phyloP scores from a whole-genome alignment of 371 early-diverging fungal genomes.

The Mucor saturninus region DNA sequence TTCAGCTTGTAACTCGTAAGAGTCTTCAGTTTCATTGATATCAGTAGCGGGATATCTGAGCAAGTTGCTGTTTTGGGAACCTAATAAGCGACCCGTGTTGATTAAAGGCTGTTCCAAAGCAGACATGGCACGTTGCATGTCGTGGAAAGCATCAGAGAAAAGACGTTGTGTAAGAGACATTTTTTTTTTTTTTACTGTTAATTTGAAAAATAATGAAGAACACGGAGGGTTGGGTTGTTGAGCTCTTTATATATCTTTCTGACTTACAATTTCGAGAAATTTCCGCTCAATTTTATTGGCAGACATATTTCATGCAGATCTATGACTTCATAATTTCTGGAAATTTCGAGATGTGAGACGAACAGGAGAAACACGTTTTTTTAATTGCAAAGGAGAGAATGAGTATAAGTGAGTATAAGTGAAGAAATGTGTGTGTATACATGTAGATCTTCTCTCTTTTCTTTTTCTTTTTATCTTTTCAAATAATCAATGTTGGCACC shows the following conservation, averaged over 20 bases:
- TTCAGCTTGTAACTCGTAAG: slow-evolving; percentile 44
- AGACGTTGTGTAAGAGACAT: slow-evolving; percentile 40
- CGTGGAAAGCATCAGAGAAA: slow-evolving; percentile 41
- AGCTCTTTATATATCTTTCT: background rate
- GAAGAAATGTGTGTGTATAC: background rate
- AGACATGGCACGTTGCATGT: slow-evolving; percentile 42
- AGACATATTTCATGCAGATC: too few relatives aligned
- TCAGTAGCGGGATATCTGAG: slow-evolving; percentile 40
- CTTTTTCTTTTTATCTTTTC: background rate
- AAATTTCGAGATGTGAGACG: background rate
- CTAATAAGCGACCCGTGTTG: background rate
- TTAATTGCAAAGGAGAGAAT: background rate
- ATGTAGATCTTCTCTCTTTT: background rate
- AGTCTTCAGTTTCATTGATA: slow-evolving; percentile 31
- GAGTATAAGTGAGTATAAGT: background rate
- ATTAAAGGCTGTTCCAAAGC: slow-evolving; percentile 45
- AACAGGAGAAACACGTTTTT: background rate
- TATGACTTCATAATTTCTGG: background rate
- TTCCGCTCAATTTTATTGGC: background rate
- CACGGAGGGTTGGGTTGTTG: background rate
- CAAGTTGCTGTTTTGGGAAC: background rate
- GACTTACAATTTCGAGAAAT: background rate
- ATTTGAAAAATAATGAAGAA: background rate
- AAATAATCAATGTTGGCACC: background rate
- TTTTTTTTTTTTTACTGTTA: slow-evolving; percentile 11